phyloP scores from a whole-genome alignment of 2,329 filamentous ascomycete genomes.

The Zasmidium angulare region DNA sequence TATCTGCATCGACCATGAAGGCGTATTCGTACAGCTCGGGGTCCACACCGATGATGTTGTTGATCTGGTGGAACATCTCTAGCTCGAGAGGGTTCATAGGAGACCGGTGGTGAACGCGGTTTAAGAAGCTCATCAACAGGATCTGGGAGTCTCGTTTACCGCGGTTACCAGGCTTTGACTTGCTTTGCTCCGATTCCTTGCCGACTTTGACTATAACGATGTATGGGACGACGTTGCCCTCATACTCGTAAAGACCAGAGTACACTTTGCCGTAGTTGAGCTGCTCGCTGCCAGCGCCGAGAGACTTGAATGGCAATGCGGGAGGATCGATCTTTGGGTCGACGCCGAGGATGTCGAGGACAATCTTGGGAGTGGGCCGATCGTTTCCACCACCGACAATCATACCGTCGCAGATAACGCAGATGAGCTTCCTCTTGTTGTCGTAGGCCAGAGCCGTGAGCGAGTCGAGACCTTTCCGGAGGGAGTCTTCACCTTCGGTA shows the following conservation, averaged over 20 bases:
- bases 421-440: slow-evolving; percentile 96
- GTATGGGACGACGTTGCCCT: slow-evolving; percentile 97
- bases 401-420: slow-evolving; percentile 94
- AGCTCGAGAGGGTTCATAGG: slow-evolving; percentile 95
- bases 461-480: slow-evolving; percentile 90
- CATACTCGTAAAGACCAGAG: slow-evolving; percentile 93
- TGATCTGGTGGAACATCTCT: slow-evolving; percentile 98
- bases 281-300: slow-evolving; percentile 84
- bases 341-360: slow-evolving; percentile 93
- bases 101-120: slow-evolving; percentile 89
- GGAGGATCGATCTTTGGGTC: slow-evolving; percentile 96
- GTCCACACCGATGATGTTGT: slow-evolving; percentile 98
- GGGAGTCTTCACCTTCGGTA: slow-evolving; percentile 93
- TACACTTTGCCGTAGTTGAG: slow-evolving; percentile 99
- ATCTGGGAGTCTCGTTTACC: slow-evolving; percentile 99
- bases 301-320: slow-evolving; percentile 88
- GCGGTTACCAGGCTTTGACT: slow-evolving; percentile 92
- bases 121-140: slow-evolving; percentile 93
- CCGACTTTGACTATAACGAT: slow-evolving; percentile 95
- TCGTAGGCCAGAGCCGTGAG: slow-evolving; percentile 93
- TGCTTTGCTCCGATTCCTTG: slow-evolving; percentile 89
- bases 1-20: slow-evolving; percentile 97
- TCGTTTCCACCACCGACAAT: slow-evolving; percentile 96
- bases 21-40: slow-evolving; percentile 97
- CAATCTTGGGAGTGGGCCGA: slow-evolving; percentile 93